Conservation (phyloP, 768 basidiomycete genomes). For the Naganishia friedmannii region DNA sequence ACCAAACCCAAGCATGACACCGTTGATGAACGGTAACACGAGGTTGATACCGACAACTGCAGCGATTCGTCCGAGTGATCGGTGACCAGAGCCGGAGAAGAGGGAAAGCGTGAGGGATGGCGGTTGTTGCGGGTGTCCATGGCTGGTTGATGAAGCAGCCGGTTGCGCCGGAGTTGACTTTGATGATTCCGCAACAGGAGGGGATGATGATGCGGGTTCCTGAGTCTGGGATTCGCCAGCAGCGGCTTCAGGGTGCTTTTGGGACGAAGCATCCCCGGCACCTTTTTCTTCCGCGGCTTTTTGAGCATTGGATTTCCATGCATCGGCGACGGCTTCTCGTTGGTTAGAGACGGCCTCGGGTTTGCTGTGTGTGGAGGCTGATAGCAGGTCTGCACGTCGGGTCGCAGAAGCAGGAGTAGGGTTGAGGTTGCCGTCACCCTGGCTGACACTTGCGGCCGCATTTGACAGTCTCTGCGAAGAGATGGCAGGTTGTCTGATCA, state of each 20-base stretch:
- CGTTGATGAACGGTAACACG: slow-evolving; percentile 50
- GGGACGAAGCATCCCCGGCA: slow-evolving; percentile 5
- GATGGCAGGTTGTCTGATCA: background rate
- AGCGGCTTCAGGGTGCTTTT: slow-evolving; percentile 10
- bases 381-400: slow-evolving; percentile 27
- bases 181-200: background rate
- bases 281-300: slow-evolving; percentile 15
- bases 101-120: slow-evolving; percentile 49
- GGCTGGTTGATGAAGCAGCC: slow-evolving; percentile 21
- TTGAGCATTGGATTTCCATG: slow-evolving; percentile 18
- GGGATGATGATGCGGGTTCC: background rate
- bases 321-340: slow-evolving; percentile 26
- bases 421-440: slow-evolving; percentile 29
- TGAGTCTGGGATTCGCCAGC: background rate
- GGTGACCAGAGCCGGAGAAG: slow-evolving; percentile 43
- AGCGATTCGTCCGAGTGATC: slow-evolving; percentile 41
- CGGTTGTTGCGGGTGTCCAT: slow-evolving; percentile 39
- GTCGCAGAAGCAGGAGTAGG: slow-evolving; percentile 26
- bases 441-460: slow-evolving; percentile 11
- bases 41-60: slow-evolving; percentile 51
- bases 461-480: slow-evolving; percentile 7
- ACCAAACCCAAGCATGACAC: slow-evolving; percentile 52
- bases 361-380: slow-evolving; percentile 6
- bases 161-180: slow-evolving; percentile 20
- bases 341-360: slow-evolving; percentile 10